phyloP scores from a whole-genome alignment of 2,329 filamentous ascomycete genomes.

The Xylaria sp. region DNA sequence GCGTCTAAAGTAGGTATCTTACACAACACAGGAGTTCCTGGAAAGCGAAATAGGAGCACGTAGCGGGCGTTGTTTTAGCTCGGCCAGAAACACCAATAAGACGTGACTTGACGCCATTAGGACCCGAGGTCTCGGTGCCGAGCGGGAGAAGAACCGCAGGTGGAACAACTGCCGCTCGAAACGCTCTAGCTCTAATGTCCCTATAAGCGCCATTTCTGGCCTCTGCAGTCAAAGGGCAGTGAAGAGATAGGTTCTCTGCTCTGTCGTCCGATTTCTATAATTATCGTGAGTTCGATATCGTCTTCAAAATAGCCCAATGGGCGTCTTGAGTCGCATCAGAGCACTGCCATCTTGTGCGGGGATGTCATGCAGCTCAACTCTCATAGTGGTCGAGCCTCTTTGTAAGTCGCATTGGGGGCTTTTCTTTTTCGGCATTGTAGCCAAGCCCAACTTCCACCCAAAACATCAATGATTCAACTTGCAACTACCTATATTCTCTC shows the following conservation, averaged over 20 bases:
- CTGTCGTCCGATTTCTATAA: constrained; percentile 12
- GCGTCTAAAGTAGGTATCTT: not conserved
- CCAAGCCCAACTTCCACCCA: constrained; percentile 10
- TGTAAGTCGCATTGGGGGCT: constrained; percentile 10
- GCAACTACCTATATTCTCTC: not conserved
- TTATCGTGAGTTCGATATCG: constrained; percentile 14
- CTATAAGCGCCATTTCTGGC: not conserved
- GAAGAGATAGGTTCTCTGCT: not conserved
- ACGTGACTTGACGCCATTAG: constrained; percentile 15
- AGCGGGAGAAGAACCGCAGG: constrained; percentile 21
- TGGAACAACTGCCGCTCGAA: constrained; percentile 7
- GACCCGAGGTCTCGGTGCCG: constrained; percentile 29
- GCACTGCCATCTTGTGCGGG: constrained; percentile 17
- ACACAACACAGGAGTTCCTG: not conserved
- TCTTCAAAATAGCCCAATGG: constrained; percentile 3
- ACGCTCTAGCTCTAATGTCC: not conserved
- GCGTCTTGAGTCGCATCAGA: constrained; percentile 9
- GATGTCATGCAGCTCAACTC: constrained; percentile 16
- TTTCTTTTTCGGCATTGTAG: constrained; percentile 20
- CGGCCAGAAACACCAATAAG: constrained; percentile 10
- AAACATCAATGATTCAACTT: not conserved
- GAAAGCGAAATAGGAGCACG: constrained; percentile 4
- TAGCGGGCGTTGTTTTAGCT: not conserved
- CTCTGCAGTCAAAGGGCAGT: not conserved
- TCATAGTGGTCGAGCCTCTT: constrained; percentile 6